These are phyloP conservation scores for Penicillium sp. DNA, from an alignment of 2,329 filamentous ascomycete genomes.

Conservation along the genomic window DNA sequence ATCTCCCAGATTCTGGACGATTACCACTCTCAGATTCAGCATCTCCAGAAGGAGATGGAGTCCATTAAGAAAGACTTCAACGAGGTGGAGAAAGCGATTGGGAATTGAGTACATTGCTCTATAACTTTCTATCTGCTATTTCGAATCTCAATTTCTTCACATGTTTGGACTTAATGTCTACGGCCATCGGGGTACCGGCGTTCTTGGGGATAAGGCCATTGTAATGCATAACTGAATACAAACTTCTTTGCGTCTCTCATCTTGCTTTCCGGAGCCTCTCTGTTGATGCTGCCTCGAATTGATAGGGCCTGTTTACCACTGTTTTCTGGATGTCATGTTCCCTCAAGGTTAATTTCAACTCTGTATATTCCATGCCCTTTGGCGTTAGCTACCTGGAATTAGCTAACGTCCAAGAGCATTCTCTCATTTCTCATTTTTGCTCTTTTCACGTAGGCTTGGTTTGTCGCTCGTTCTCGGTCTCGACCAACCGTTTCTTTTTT, in stretches of 20 bases:
- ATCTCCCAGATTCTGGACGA: conserved; percentile 48
- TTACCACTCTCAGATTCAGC: conserved; percentile 52
- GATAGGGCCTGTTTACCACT: background rate
- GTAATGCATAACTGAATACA: conserved; percentile 26
- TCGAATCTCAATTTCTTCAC: conserved; percentile 8
- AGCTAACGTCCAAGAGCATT: background rate
- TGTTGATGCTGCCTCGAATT: background rate
- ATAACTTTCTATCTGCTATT: conserved; percentile 8
- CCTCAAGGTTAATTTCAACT: background rate
- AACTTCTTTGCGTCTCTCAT: conserved; percentile 4
- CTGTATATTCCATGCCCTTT: background rate
- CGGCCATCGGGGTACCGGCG: conserved; percentile 26
- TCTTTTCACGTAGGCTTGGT: background rate
- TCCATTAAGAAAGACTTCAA: conserved; percentile 59
- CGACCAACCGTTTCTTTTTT: background rate
- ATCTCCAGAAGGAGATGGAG: conserved; percentile 60
- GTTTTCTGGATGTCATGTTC: background rate
- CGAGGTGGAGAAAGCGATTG: conserved; percentile 49
- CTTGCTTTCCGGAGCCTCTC: background rate
- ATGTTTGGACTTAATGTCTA: conserved; percentile 15
- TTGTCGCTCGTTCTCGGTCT: background rate
- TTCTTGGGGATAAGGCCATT: conserved; percentile 19
- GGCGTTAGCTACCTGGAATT: background rate
- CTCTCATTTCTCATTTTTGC: background rate
- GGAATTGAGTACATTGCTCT: conserved; percentile 16